These are phyloP conservation scores for Chenopodium quinoa DNA, from an alignment of 148 eudicot genomes.

Conservation along the genomic window DNA sequence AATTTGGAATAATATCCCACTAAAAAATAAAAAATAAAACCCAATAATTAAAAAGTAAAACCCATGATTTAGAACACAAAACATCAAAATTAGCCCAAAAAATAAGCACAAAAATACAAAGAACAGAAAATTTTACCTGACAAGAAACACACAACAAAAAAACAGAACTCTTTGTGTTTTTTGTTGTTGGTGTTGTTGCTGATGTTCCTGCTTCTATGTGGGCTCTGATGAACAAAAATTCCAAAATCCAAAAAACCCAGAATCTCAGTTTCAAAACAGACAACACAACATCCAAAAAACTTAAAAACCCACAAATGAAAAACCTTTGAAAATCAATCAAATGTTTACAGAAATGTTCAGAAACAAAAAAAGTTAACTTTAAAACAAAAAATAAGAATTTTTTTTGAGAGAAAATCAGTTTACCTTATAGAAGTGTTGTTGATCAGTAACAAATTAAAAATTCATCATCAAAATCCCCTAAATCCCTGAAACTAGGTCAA, in stretches of 20 bases:
- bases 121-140: conserved; percentile 18
- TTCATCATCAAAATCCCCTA: not conserved
- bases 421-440: conserved; percentile 23
- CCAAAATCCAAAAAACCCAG: conserved; percentile 23
- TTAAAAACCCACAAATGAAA: not conserved
- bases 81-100: too few species aligned
- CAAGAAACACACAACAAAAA: conserved; percentile 18
- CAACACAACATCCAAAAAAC: conserved; percentile 7
- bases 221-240: conserved; percentile 7
- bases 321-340: not conserved
- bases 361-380: not conserved
- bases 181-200: conserved; percentile 3
- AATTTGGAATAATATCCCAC: conserved; percentile 23
- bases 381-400: too few species aligned
- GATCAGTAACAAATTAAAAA: conserved; percentile 11
- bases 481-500: conserved; percentile 27
- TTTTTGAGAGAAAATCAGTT: not conserved
- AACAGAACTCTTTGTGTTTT: conserved; percentile 1
- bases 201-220: conserved; percentile 7
- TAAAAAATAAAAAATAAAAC: conserved; percentile 16
- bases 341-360: not conserved
- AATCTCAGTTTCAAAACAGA: conserved; percentile 13
- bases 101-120: conserved; percentile 17
- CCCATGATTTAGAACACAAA: conserved; percentile 1
- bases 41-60: not conserved